These are phyloP conservation scores for Metschnikowia continentalis DNA, from an alignment of 805 yeast genomes.

Conservation along the genomic window DNA sequence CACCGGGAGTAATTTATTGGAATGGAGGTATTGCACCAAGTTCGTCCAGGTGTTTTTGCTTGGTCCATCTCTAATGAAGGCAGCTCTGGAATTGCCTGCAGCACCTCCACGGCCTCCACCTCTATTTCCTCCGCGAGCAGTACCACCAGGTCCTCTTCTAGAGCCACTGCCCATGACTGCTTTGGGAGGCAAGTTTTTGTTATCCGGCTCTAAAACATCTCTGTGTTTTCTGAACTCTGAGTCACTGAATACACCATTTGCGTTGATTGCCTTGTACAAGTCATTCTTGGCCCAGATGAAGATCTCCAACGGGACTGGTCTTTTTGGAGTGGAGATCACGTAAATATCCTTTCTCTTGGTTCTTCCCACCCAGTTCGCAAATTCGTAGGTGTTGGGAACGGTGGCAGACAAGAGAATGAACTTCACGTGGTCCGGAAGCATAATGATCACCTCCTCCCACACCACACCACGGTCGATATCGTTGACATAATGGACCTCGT, in stretches of 20 bases:
- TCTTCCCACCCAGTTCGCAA: slow-evolving; percentile 98
- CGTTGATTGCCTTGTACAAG: slow-evolving; percentile 67
- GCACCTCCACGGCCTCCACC: slow-evolving; percentile 17
- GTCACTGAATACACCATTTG: slow-evolving; percentile 65
- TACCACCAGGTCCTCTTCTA: slow-evolving; percentile 41
- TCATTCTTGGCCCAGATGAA: slow-evolving; percentile 78
- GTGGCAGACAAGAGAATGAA: slow-evolving; percentile 91
- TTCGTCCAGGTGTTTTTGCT: slow-evolving; percentile 75
- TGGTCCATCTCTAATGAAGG: slow-evolving; percentile 56
- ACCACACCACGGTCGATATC: slow-evolving; percentile 97
- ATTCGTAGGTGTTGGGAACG: slow-evolving; percentile 96
- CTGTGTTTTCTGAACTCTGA: slow-evolving; percentile 59
- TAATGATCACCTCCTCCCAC: slow-evolving; percentile 98
- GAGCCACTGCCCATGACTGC: slow-evolving; percentile 37
- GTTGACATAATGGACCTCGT: slow-evolving; percentile 96
- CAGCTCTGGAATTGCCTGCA: slow-evolving; percentile 9
- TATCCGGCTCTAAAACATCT: slow-evolving; percentile 43
- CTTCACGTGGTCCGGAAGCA: slow-evolving; percentile 95
- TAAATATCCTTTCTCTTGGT: slow-evolving; percentile 94
- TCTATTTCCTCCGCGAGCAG: slow-evolving; percentile 42
- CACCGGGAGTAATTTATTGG: slow-evolving; percentile 75
- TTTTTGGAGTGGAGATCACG: slow-evolving; percentile 91
- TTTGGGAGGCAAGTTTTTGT: slow-evolving; percentile 32
- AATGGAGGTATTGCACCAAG: slow-evolving; percentile 65
- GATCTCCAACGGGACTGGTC: slow-evolving; percentile 94